Evolutionary conservation across 2,329 filamentous ascomycete genomes (phyloP).

Genomic region (Botrytis paeoniae): DNA sequence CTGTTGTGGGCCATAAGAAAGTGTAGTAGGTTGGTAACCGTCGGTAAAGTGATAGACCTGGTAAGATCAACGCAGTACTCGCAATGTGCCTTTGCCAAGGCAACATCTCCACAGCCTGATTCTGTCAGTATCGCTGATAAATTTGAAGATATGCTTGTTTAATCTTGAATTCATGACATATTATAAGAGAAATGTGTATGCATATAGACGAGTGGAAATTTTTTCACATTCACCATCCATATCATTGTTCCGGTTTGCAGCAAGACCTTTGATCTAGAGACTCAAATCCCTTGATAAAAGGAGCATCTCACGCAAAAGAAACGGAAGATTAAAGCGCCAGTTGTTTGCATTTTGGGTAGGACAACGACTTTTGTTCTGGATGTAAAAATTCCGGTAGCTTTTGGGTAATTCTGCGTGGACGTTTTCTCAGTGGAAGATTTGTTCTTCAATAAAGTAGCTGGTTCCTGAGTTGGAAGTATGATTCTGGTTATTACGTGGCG

Average conservation of each 20-base stretch:
- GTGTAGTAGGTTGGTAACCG: constrained; percentile 53
- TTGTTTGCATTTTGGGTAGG: background rate
- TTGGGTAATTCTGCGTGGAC: background rate
- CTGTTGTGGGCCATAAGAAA: constrained; percentile 37
- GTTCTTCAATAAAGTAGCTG: background rate
- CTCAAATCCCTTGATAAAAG: background rate
- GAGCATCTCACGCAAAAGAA: background rate
- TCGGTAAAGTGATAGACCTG: constrained; percentile 53
- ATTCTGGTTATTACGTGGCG: background rate
- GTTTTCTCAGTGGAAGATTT: background rate
- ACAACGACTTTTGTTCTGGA: background rate
- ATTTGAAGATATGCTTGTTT: background rate
- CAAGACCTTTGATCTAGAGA: constrained; percentile 39
- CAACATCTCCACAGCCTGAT: constrained; percentile 48
- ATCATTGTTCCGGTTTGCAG: constrained; percentile 46
- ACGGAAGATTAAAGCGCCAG: background rate
- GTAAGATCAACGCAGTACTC: constrained; percentile 46
- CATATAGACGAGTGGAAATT: background rate
- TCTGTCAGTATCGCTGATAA: background rate
- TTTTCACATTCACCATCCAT: constrained; percentile 41
- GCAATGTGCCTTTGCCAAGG: constrained; percentile 48
- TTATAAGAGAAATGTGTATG: background rate
- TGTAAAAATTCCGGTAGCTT: background rate
- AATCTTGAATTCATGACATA: too few species aligned
- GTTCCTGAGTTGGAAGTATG: background rate